phyloP scores from a whole-genome alignment of 176 grass and related monocot genomes.

The Musa itinerans region DNA sequence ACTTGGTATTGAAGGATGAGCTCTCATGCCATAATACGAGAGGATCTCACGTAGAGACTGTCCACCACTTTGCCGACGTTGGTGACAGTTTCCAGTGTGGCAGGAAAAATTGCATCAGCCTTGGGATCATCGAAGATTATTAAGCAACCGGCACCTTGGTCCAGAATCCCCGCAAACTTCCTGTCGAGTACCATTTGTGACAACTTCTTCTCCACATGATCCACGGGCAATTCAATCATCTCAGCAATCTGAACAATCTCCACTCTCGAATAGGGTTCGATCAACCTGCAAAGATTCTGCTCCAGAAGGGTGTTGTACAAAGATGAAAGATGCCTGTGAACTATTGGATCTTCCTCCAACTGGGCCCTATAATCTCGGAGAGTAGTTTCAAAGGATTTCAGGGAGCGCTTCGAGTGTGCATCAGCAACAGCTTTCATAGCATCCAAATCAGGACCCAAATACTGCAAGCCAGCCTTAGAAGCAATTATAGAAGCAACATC shows the following conservation, averaged over 20 bases:
- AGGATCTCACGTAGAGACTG: constrained; percentile 73
- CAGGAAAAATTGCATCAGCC: constrained; percentile 63
- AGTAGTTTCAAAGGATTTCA: constrained; percentile 74
- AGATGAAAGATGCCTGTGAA: constrained; percentile 70
- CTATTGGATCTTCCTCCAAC: constrained; percentile 74
- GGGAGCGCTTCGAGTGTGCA: constrained; percentile 57
- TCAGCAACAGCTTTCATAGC: constrained; percentile 81
- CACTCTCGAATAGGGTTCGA: constrained; percentile 67
- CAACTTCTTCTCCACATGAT: constrained; percentile 76
- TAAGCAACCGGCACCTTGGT: constrained; percentile 75
- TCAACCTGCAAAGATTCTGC: constrained; percentile 79
- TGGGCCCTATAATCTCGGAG: constrained; percentile 52
- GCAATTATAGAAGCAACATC: constrained; percentile 68
- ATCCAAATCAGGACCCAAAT: constrained; percentile 75
- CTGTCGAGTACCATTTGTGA: constrained; percentile 84
- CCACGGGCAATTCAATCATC: constrained; percentile 62
- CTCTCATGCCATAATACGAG: constrained; percentile 67
- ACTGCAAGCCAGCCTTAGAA: constrained; percentile 64
- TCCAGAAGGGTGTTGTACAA: constrained; percentile 77
- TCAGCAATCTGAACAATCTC: constrained; percentile 60
- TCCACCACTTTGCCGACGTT: constrained; percentile 75
- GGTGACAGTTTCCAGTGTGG: constrained; percentile 55
- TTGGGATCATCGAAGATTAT: constrained; percentile 72
- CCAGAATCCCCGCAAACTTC: constrained; percentile 70
- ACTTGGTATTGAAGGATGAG: background rate